These are phyloP conservation scores for Artomyces pyxidatus DNA, from an alignment of 768 basidiomycete species.

Conservation along the genomic window DNA sequence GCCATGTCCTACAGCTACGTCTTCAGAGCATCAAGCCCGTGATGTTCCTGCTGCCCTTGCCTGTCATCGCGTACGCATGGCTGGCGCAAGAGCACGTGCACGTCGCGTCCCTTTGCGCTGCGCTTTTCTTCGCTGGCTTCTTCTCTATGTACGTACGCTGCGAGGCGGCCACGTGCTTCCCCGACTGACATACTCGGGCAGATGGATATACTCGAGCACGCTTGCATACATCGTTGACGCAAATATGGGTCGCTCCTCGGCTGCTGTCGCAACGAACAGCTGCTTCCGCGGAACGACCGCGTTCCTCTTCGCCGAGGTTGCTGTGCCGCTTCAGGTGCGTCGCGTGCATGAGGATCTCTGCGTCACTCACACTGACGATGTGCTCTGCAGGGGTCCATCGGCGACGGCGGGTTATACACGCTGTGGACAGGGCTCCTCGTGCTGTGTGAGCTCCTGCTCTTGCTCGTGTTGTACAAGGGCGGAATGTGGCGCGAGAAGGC, in stretches of 20 bases:
- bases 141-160: slow-evolving; percentile 51
- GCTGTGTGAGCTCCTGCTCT: slow-evolving; percentile 43
- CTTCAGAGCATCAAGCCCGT: slow-evolving; percentile 52
- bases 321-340: slow-evolving; percentile 62
- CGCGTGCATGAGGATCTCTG: background rate
- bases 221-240: slow-evolving; percentile 84
- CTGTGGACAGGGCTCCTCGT: slow-evolving; percentile 51
- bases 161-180: background rate
- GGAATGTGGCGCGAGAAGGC: slow-evolving; percentile 47
- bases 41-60: slow-evolving; percentile 51
- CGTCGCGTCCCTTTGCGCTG: slow-evolving; percentile 60
- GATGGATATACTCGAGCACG: slow-evolving; percentile 58
- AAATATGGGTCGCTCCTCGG: slow-evolving; percentile 71
- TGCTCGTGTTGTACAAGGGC: slow-evolving; percentile 57
- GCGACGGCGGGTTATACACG: slow-evolving; percentile 77
- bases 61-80: slow-evolving; percentile 71
- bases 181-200: slow-evolving; percentile 16
- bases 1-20: slow-evolving; percentile 46
- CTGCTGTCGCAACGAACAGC: slow-evolving; percentile 70
- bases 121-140: slow-evolving; percentile 68
- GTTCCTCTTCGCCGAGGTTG: slow-evolving; percentile 62
- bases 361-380: background rate
- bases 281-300: slow-evolving; percentile 64
- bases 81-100: slow-evolving; percentile 52
- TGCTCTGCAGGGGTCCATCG: slow-evolving; percentile 46